phyloP scores from a whole-genome alignment of 2,329 filamentous ascomycete genomes.

The Iodosphaeria phyllophila region DNA sequence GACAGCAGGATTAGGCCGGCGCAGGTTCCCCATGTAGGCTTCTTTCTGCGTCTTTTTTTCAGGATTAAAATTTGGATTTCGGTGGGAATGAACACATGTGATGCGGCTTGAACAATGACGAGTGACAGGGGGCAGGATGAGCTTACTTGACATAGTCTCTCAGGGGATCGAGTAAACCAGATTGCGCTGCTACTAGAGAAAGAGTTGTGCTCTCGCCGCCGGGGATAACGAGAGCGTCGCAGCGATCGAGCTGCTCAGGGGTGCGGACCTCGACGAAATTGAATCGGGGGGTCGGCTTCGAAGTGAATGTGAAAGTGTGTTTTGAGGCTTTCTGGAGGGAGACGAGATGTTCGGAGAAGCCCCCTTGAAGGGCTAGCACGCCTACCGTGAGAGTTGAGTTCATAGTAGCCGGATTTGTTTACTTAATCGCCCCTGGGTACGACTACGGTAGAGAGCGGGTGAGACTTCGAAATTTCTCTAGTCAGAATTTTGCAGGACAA shows the following conservation, averaged over 20 bases:
- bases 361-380: slow-evolving; percentile 68
- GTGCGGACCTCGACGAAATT: slow-evolving; percentile 67
- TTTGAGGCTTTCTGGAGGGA: slow-evolving; percentile 50
- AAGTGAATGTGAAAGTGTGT: no score
- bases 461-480: no score
- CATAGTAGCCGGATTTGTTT: no score
- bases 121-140: background rate
- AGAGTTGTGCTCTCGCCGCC: slow-evolving; percentile 94
- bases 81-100: background rate
- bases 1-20: slow-evolving; percentile 84
- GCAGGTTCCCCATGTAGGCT: slow-evolving; percentile 90
- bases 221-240: slow-evolving; percentile 74
- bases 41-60: slow-evolving; percentile 56
- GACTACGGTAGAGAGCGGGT: no score
- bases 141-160: slow-evolving; percentile 78
- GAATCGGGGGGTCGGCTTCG: no score
- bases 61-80: slow-evolving; percentile 2
- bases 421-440: no score
- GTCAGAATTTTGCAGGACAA: no score
- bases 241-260: slow-evolving; percentile 45
- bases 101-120: background rate
- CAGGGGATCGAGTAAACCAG: slow-evolving; percentile 65
- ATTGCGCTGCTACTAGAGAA: slow-evolving; percentile 67
- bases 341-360: slow-evolving; percentile 74
- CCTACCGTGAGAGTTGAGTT: slow-evolving; percentile 29